phyloP scores from a whole-genome alignment of 306 rosid species.

The Cucurbita ficifolia region DNA sequence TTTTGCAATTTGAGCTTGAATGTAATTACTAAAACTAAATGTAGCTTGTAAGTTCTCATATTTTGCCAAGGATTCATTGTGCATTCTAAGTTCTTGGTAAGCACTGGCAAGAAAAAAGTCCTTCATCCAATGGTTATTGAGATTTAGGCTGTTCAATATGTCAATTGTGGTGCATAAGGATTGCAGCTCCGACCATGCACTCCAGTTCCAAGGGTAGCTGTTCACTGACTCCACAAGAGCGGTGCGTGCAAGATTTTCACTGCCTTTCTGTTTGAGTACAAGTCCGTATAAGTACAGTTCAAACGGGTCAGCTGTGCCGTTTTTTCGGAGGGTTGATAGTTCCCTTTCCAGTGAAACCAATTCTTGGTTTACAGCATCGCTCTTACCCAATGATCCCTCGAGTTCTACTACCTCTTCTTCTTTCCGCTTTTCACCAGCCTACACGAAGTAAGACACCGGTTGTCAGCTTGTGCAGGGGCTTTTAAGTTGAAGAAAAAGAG shows the following conservation, averaged over 20 bases:
- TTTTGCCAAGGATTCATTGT: constrained; percentile 56
- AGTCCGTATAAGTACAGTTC: constrained; percentile 77
- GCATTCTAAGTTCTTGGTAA: constrained; percentile 85
- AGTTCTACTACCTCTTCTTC: constrained; percentile 95
- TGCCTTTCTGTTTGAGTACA: constrained; percentile 85
- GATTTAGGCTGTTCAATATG: constrained; percentile 57
- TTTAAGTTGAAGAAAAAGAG: neutral
- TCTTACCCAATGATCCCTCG: constrained; percentile 92
- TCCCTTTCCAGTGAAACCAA: constrained; percentile 76
- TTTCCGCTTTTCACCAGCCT: constrained; percentile 98
- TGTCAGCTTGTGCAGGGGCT: neutral
- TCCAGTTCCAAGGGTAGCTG: constrained; percentile 98
- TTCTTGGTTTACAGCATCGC: constrained; percentile 55
- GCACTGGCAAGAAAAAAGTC: constrained; percentile 85
- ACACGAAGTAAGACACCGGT: constrained; percentile 4
- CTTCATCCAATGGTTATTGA: constrained; percentile 93
- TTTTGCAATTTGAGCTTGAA: constrained; percentile 91
- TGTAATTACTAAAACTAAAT: constrained; percentile 69
- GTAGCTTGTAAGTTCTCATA: constrained; percentile 60
- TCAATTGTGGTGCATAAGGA: constrained; percentile 64
- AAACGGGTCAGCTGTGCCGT: constrained; percentile 62
- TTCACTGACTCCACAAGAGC: constrained; percentile 88
- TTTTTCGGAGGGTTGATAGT: constrained; percentile 66
- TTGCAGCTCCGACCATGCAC: constrained; percentile 89
- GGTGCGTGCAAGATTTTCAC: constrained; percentile 56